Base-by-base conservation (phyloP, 116 monocot genomes). In the Zostera marina region DNA sequence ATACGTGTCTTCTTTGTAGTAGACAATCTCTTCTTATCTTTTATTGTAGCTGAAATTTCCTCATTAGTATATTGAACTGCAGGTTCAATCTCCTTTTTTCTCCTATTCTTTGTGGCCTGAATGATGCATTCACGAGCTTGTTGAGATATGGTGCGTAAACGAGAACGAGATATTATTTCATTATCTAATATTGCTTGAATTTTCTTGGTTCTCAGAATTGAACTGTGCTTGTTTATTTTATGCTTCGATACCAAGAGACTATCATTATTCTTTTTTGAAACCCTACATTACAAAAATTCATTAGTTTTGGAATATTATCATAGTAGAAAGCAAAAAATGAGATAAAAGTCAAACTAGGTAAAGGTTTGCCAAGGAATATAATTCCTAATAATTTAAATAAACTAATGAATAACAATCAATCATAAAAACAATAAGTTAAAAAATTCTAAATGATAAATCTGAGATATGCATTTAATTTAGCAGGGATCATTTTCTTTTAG, bases 91-190 rank as follows among this genome's bases (percentile, higher is more conserved):
- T 5, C 42, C 15, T 59, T 40, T 59, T 59, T 43, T 59, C 11
- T 42, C 19, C 22, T 16, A 4, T 42, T 19, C 22, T 71, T 38
- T 53, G 51, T 11, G 3, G 10, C 53, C 53, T 51, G 64, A 41
- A 43, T 5, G 23, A 11, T 43, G 48, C 15, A 9, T 48, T 82
- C 77, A 23, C 73, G 77, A 61, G 70, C 65, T 52, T 66, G 70
- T 19, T 75, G 83, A 17, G 80, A 47, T 41, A 73, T 88, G 42
- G 47, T 77, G 42, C 75, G 79, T 44, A 88, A 72, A 44, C 71
- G 60, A 3, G 80, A 80, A 59, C 73, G 77, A 15, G 80, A 77
- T 53, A 58, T 45, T 32, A 66, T 59, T 23, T 77, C 88, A 48
- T 22, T 54, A n/a, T 83, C 75, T 5, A 53, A 73, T 8, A 88